phyloP scores from a whole-genome alignment of 169 alveolate genomes.

The Babesia bigemina region DNA sequence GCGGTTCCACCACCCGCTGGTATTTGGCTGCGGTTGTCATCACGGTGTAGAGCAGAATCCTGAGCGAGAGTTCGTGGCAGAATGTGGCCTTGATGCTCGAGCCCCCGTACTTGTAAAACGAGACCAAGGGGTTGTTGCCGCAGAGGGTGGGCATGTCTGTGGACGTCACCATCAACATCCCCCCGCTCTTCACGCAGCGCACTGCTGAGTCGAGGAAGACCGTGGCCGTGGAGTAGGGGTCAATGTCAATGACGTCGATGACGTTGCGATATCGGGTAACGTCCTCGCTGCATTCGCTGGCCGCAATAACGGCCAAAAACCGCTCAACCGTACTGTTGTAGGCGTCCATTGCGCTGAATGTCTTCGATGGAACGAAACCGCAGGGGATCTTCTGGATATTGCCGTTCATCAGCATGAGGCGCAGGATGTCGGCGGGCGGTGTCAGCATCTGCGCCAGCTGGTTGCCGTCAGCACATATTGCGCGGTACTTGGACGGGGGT shows the following conservation, averaged over 20 bases:
- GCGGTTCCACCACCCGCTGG: conserved; percentile 87
- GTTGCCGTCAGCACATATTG: conserved; percentile 78
- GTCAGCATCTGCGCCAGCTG: conserved; percentile 52
- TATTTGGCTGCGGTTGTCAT: conserved; percentile 88
- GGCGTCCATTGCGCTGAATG: conserved; percentile 20
- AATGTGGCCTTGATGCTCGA: conserved; percentile 83
- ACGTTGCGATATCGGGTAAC: conserved; percentile 38
- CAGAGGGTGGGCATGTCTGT: conserved; percentile 97
- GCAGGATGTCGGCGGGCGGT: conserved; percentile 55
- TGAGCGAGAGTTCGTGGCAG: conserved; percentile 90
- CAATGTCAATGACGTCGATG: conserved; percentile 87
- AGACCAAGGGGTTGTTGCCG: conserved; percentile 91
- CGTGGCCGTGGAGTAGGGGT: conserved; percentile 94
- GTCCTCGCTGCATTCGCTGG: conserved; percentile 22
- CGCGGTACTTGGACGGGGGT: conserved; percentile 60
- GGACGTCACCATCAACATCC: conserved; percentile 89
- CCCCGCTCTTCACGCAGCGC: conserved; percentile 88
- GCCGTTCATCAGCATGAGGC: conserved; percentile 55
- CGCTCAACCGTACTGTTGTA: conserved; percentile 35
- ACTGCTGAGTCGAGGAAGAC: conserved; percentile 90
- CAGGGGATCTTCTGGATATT: conserved; percentile 49
- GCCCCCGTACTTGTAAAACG: conserved; percentile 93
- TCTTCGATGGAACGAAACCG: conserved; percentile 29
- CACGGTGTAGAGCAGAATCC: conserved; percentile 87
- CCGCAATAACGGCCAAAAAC: conserved; percentile 22